Evolutionary conservation across 495 filamentous ascomycete species (phyloP), one percentile per base, ranked within the genome.

Genomic region (Neurospora sp.): DNA sequence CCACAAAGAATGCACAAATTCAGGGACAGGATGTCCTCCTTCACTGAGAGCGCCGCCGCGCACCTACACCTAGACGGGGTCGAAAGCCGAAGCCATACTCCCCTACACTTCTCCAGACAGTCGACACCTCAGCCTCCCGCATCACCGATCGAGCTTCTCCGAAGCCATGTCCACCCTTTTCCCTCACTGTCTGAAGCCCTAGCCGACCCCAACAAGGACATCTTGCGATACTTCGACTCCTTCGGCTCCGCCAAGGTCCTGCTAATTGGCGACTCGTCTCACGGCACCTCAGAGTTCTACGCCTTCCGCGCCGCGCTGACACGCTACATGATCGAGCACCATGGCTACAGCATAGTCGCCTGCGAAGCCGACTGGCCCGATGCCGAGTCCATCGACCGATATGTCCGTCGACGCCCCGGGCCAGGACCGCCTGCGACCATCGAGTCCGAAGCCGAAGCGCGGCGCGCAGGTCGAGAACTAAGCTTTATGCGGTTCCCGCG

Each of bases 231-330:
- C 73, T 87, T 88, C 62, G 85, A 87, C 77, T 74, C 70, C 23
- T 88, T 83, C 75, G 79, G 78, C 42, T 70, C 27, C 1, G 69
- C 75, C 74, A 81, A 83, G 42, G 77, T 89, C 35, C 80, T 89
- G 20, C 86, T 89, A 3, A 82, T 90, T 10, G 88, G 88, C 31
- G 88, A 89, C 74, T 86, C 82, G 40, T 87, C 84, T 39, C 88
- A 89, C 76, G 88, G 88, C 39, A 89, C 88, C 2, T 89, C 86
- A 1, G 88, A 90, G 74, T 90, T 88, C 80, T 90, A 89, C 78
- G 48, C 78, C 39, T 86, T 85, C 6, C 85, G 88, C 18, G 86
- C 87, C 23, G 84, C 85, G 46, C 86, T 90, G 72, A 89, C 88
- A 5, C 84, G 88, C 72, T 83, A 84, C 62, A 78, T 89, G 11